Percentiles rank a stretch among this genome's conserved stretches.
Conservation (phyloP, 2,329 filamentous ascomycete genomes). For the Camillea tinctor region DNA sequence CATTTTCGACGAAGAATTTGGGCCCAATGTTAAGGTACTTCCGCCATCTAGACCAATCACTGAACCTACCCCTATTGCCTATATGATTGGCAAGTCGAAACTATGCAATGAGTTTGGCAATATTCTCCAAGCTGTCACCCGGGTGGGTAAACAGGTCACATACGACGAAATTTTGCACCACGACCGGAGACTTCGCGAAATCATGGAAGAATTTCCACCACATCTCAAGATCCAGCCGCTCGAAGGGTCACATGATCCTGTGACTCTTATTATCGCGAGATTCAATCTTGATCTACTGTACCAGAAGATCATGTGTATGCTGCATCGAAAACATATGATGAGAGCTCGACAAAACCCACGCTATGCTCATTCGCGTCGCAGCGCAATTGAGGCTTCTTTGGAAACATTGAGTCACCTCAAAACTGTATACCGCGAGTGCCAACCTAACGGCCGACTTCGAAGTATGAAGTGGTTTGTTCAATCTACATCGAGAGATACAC, state of each 20-base stretch:
- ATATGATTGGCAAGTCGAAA: constrained; percentile 73
- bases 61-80: constrained; percentile 74
- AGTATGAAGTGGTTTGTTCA: constrained; percentile 77
- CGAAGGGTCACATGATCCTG: constrained; percentile 74
- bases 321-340: constrained; percentile 85
- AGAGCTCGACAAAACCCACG: constrained; percentile 74
- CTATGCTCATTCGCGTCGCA: constrained; percentile 79
- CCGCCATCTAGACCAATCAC: constrained; percentile 65
- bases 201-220: constrained; percentile 69
- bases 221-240: constrained; percentile 75
- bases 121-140: constrained; percentile 65
- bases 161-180: constrained; percentile 66
- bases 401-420: constrained; percentile 76
- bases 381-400: constrained; percentile 83
- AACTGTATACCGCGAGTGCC: constrained; percentile 72
- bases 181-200: constrained; percentile 59
- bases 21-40: constrained; percentile 64
- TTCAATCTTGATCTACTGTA: constrained; percentile 83
- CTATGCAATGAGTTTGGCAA: constrained; percentile 68
- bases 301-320: constrained; percentile 82
- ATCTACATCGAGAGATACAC: constrained; percentile 78
- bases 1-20: constrained; percentile 78
- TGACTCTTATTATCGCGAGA: constrained; percentile 81
- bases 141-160: constrained; percentile 52
- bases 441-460: constrained; percentile 68